Conservation (phyloP, 495 filamentous ascomycete species). For the Viridothelium virens region DNA sequence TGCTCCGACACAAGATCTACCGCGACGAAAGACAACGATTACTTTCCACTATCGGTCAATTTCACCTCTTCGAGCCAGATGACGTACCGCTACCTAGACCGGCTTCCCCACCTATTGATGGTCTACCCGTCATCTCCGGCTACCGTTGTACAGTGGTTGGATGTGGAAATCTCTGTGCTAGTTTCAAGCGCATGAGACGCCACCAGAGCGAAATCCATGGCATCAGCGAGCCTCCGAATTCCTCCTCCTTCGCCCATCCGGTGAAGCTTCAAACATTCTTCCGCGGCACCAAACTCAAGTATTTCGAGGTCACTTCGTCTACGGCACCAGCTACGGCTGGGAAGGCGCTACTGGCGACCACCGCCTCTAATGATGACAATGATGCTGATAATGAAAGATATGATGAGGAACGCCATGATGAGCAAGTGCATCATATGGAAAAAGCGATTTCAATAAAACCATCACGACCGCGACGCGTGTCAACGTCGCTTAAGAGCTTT, state of each 20-base stretch:
- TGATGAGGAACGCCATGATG: not conserved
- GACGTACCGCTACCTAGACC: constrained; percentile 26
- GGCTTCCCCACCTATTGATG: constrained; percentile 27
- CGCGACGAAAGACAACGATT: constrained; percentile 29
- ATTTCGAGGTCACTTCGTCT: constrained; percentile 31
- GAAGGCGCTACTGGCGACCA: not conserved
- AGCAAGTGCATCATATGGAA: not conserved
- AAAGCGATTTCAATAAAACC: not conserved
- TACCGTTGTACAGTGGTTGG: constrained; percentile 27
- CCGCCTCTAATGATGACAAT: constrained; percentile 7
- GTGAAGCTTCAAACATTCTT: constrained; percentile 36
- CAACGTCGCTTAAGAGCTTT: not conserved
- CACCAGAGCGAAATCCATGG: constrained; percentile 34
- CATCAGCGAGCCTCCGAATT: constrained; percentile 17
- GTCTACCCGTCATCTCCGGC: constrained; percentile 30
- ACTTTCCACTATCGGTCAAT: constrained; percentile 26
- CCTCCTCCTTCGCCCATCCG: constrained; percentile 17
- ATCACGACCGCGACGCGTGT: not conserved
- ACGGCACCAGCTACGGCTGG: not conserved
- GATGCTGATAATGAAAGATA: not conserved
- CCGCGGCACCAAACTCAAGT: constrained; percentile 36
- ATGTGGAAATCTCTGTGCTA: constrained; percentile 32
- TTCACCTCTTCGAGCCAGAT: constrained; percentile 30
- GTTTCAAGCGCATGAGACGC: constrained; percentile 32
- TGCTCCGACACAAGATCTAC: constrained; percentile 37